A percentile compares a stretch with the other conserved stretches of the same genome.
These are phyloP conservation scores for Pseudonitzschia multiseries DNA, from an alignment of 108 stramenopile species.

Conservation along the genomic window DNA sequence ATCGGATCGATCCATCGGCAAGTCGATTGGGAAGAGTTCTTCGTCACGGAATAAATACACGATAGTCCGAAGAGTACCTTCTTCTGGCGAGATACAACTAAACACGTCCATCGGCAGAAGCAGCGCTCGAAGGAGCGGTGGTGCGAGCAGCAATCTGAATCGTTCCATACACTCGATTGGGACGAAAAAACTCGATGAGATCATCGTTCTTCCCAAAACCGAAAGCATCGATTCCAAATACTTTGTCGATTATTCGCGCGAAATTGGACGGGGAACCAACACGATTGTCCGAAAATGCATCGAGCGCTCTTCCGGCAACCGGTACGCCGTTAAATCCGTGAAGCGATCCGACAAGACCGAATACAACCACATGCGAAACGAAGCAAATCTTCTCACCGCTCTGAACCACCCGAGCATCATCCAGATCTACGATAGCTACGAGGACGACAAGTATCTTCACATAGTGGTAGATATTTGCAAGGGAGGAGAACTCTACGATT, in stretches of 20 bases:
- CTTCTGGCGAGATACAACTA: neutral
- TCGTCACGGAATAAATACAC: neutral
- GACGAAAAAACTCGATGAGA: neutral
- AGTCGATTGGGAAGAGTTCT: neutral
- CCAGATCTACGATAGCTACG: constrained; percentile 69
- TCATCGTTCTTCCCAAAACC: neutral
- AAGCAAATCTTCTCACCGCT: constrained; percentile 46
- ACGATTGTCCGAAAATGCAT: constrained; percentile 24
- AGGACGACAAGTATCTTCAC: constrained; percentile 69
- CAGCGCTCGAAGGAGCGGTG: neutral
- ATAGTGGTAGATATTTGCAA: constrained; percentile 79
- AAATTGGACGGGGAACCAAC: constrained; percentile 29
- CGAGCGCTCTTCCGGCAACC: constrained; percentile 10
- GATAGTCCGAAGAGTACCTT: neutral
- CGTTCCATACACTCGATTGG: neutral
- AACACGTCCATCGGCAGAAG: neutral
- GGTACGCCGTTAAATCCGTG: constrained; percentile 50
- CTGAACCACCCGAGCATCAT: constrained; percentile 76
- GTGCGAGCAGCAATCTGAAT: neutral
- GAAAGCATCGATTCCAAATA: constrained; percentile 1
- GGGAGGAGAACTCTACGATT: constrained; percentile 83
- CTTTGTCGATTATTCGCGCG: constrained; percentile 3
- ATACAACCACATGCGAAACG: constrained; percentile 26
- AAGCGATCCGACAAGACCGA: constrained; percentile 28
- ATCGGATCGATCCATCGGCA: neutral